Evolutionary conservation across 129 eudicot genomes (phyloP).

Genomic region (Kitagawia praeruptora): DNA sequence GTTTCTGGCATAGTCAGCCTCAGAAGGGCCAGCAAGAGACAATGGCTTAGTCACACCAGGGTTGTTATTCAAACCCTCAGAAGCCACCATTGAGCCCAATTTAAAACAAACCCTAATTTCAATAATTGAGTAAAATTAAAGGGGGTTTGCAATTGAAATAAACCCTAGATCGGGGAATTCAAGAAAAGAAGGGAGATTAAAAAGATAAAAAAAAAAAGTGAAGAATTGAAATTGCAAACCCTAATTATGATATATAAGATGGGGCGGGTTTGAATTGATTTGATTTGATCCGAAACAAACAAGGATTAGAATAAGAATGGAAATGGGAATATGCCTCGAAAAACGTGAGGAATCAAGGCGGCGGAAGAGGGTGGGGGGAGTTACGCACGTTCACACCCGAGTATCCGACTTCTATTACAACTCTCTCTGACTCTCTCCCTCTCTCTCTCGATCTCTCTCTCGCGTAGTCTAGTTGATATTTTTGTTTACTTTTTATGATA

Average conservation of each 20-base stretch:
- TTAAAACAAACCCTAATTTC: constrained; percentile 1
- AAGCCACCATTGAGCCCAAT: not conserved
- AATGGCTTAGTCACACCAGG: constrained; percentile 9
- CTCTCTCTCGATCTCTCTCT: not conserved
- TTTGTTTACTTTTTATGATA: not conserved
- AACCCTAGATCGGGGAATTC: constrained; percentile 2
- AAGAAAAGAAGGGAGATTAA: not conserved
- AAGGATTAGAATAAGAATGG: not conserved
- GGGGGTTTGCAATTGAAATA: not conserved
- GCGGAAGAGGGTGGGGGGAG: not conserved
- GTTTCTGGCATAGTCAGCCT: not conserved
- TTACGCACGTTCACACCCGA: constrained; percentile 7
- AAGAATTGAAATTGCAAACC: not conserved
- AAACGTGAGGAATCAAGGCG: not conserved
- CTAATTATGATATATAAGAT: not conserved
- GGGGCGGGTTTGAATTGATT: not conserved
- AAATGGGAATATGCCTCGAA: not conserved
- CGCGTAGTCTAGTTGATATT: not conserved
- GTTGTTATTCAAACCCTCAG: not conserved
- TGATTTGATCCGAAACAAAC: not conserved
- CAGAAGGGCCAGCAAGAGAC: constrained; percentile 12
- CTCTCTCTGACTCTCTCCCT: not conserved
- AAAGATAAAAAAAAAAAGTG: not conserved
- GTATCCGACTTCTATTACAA: not conserved
- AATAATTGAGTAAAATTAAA: not conserved